A percentile compares a stretch with the other conserved stretches of the same genome.
phyloP scores from a whole-genome alignment of 768 basidiomycete species.

The Leccinellum luteum region DNA sequence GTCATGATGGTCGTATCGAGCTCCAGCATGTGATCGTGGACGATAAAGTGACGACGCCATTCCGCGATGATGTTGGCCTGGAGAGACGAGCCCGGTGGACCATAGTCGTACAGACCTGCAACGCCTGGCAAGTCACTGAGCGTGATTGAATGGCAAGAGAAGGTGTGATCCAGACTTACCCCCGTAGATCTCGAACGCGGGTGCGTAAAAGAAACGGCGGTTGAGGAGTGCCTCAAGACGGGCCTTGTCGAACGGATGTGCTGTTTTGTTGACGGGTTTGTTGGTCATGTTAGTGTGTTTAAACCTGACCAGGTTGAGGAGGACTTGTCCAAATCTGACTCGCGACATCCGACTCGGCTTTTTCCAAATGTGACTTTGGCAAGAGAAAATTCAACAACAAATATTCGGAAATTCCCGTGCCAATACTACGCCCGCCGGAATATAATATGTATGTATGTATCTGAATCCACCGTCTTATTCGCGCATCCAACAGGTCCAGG shows the following conservation, averaged over 20 bases:
- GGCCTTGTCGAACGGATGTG: slow-evolving; percentile 83
- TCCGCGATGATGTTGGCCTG: slow-evolving; percentile 96
- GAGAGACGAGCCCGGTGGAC: slow-evolving; percentile 91
- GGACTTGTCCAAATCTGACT: slow-evolving; percentile 23
- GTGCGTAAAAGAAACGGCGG: slow-evolving; percentile 95
- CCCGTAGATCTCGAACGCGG: slow-evolving; percentile 98
- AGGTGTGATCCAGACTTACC: slow-evolving; percentile 47
- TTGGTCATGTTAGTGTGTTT: slow-evolving; percentile 28
- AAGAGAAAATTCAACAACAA: neutral
- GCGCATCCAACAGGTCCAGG: too few species aligned
- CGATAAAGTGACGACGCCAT: slow-evolving; percentile 98
- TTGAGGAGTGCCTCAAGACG: slow-evolving; percentile 83
- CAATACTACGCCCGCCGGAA: too few species aligned
- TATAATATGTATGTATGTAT: too few species aligned
- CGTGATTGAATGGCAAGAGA: neutral
- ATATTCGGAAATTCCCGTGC: neutral
- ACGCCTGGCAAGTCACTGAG: slow-evolving; percentile 59
- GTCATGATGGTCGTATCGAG: slow-evolving; percentile 99
- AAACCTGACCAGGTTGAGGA: slow-evolving; percentile 6
- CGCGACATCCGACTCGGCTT: too few species aligned
- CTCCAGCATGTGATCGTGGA: slow-evolving; percentile 98
- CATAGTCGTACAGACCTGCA: slow-evolving; percentile 97
- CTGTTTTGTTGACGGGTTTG: slow-evolving; percentile 65
- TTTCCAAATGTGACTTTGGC: neutral
- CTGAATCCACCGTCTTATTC: too few species aligned